Percentiles rank a stretch among this genome's conserved stretches.
These are phyloP conservation scores for Salinomyces thailandicus DNA, from an alignment of 2,329 filamentous ascomycete genomes.

Conservation along the genomic window DNA sequence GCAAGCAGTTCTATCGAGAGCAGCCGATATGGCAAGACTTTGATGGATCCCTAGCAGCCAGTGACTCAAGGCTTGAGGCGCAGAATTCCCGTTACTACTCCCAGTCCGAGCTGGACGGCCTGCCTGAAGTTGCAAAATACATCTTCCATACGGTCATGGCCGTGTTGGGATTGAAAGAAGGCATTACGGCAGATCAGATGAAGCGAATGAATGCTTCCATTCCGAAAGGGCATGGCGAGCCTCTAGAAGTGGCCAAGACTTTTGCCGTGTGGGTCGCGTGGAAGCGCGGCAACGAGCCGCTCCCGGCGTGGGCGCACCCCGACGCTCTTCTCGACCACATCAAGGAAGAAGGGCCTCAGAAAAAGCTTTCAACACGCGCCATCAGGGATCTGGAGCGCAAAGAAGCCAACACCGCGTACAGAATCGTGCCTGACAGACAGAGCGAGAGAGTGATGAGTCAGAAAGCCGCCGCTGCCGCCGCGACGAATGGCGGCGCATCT, in stretches of 20 bases:
- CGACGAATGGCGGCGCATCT: conserved; percentile 5
- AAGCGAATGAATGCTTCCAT: conserved; percentile 53
- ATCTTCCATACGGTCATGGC: conserved; percentile 54
- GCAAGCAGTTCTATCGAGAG: conserved; percentile 46
- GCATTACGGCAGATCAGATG: conserved; percentile 46
- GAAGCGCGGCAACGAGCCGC: conserved; percentile 55
- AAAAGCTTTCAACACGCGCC: conserved; percentile 46
- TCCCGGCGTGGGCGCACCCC: conserved; percentile 52
- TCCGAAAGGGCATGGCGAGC: conserved; percentile 51
- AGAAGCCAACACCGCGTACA: conserved; percentile 34
- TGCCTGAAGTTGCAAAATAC: conserved; percentile 49
- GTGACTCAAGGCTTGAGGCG: conserved; percentile 38
- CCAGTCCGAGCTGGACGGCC: conserved; percentile 50
- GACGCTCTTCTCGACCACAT: conserved; percentile 44
- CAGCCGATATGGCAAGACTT: conserved; percentile 50
- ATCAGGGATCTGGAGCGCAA: conserved; percentile 48
- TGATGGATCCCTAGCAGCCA: conserved; percentile 40
- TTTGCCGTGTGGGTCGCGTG: conserved; percentile 58
- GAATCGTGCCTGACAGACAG: conserved; percentile 35
- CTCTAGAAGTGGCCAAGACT: conserved; percentile 47
- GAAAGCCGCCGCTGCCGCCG: conserved; percentile 8
- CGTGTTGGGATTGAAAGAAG: conserved; percentile 49
- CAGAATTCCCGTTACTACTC: conserved; percentile 51
- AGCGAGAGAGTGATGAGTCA: conserved; percentile 30
- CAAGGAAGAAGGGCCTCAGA: conserved; percentile 37